Evolutionary conservation across 768 basidiomycete species (phyloP), one percentile per base, ranked within the genome.

Genomic region (Rhodotorula diobovata): DNA sequence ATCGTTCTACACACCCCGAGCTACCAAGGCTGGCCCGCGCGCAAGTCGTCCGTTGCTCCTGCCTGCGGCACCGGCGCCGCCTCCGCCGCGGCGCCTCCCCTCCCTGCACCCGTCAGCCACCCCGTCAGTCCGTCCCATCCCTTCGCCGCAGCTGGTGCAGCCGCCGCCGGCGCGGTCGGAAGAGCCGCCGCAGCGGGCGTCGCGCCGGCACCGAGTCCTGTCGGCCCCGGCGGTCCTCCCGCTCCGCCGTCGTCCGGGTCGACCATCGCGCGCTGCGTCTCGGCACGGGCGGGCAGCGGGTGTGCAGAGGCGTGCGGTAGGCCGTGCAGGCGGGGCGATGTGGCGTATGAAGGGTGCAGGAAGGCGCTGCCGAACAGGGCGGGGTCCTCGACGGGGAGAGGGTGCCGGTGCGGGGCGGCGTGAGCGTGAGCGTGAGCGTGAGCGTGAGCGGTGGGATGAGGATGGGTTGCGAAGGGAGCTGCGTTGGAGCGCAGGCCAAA

Each of bases 281-380:
- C 51, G 28, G n/a, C 9, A 10, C 51, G 51, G 10, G 10, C 14
- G 28, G 8, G 51, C 51, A 4, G 53, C 53, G 7, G 53, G 14
- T 54, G 55, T 34, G 54, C 28, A 34, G 1, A 10, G 16, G 28
- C n/a, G 9, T 46, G 3, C 34, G 4, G 2, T 34, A 35, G 46
- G 25, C 25, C 45, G 48, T 16, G 37, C 4, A 35, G 15, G 25
- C 7, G 8, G 2, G 51, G 51, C 8, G 62, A 18, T 6, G 32
- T 32, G 39, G 51, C 37, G 30, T 41, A 54, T 12, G 37, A 28
- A 1, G 18, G 10, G 16, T 39, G 62, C 4, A 51, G 11, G 30
- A 63, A 63, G 51, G 51, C 37, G 30, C 43, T 54, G n/a, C 51
- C 51, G 41, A 63, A 54, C 11, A 54, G 35, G 39, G 51, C 39